Conservation (phyloP, 78 protist species). For the Dictyostelium firmibasis region DNA sequence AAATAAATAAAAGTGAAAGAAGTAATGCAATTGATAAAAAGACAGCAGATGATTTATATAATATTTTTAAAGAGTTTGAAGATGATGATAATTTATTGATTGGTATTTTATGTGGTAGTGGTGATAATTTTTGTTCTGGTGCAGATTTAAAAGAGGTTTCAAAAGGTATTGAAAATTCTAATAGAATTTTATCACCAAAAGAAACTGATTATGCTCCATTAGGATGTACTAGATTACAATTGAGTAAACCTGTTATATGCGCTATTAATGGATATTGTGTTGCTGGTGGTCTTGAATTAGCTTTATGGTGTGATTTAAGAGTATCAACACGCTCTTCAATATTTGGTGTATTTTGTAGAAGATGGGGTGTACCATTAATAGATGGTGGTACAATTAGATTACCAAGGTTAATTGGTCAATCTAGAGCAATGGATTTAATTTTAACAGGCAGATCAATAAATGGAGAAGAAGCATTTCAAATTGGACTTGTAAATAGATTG, state of each 20-base stretch:
- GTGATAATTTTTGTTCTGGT: conserved; percentile 87
- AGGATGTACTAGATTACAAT: conserved; percentile 81
- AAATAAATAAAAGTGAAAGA: conserved; percentile 52
- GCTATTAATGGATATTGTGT: conserved; percentile 84
- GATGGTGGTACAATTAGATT: conserved; percentile 92
- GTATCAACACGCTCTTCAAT: neutral
- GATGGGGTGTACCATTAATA: conserved; percentile 90
- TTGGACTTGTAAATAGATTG: conserved; percentile 50
- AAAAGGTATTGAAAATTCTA: neutral
- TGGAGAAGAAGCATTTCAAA: conserved; percentile 77
- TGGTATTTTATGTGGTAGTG: conserved; percentile 81
- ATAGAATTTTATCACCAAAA: neutral
- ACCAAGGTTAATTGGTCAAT: conserved; percentile 85
- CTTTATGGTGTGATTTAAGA: conserved; percentile 88
- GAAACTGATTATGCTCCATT: conserved; percentile 78
- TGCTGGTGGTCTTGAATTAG: conserved; percentile 92
- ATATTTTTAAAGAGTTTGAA: conserved; percentile 80
- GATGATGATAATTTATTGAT: conserved; percentile 36
- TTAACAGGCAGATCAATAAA: conserved; percentile 83
- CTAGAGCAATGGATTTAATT: conserved; percentile 86
- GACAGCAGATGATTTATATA: conserved; percentile 68
- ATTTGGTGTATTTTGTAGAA: conserved; percentile 88
- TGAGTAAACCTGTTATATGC: conserved; percentile 84
- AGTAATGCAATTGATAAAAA: conserved; percentile 82
- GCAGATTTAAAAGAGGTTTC: conserved; percentile 88